Conservation (phyloP, 768 basidiomycete species). For the Mycena amicta region DNA sequence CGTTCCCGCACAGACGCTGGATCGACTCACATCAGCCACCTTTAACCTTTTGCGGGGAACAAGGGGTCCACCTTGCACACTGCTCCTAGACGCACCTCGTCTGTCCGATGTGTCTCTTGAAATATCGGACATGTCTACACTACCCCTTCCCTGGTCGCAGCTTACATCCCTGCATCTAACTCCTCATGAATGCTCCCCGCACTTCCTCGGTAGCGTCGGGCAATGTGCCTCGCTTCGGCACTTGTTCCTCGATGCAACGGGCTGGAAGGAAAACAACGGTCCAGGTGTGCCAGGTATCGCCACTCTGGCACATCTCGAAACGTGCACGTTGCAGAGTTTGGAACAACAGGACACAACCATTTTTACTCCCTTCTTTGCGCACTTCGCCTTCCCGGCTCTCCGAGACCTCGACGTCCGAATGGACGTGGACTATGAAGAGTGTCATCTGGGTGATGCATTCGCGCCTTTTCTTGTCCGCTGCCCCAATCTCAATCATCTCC, state of each 20-base stretch:
- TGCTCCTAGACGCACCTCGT: not conserved
- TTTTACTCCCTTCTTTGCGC: not conserved
- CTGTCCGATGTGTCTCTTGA: not conserved
- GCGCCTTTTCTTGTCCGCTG: not conserved
- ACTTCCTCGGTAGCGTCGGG: not conserved
- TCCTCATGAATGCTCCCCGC: not conserved
- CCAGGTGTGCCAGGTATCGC: not conserved
- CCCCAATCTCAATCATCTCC: not conserved
- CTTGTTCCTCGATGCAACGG: not conserved
- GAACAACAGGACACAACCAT: no score
- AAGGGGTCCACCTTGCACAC: not conserved
- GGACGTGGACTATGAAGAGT: no score
- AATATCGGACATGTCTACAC: not conserved
- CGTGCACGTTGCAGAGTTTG: not conserved
- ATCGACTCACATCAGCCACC: not conserved
- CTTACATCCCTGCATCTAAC: not conserved
- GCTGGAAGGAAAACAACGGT: not conserved
- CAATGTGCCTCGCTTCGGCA: not conserved
- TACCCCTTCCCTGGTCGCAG: conserved; percentile 2
- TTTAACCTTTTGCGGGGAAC: not conserved
- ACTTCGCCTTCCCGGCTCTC: not conserved
- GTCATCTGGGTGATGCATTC: not conserved
- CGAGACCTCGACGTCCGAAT: not conserved
- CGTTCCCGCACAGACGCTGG: not conserved
- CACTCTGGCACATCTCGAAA: not conserved